Base-by-base conservation (phyloP, 805 yeast genomes). In the Dipodascopsis uninucleata region DNA sequence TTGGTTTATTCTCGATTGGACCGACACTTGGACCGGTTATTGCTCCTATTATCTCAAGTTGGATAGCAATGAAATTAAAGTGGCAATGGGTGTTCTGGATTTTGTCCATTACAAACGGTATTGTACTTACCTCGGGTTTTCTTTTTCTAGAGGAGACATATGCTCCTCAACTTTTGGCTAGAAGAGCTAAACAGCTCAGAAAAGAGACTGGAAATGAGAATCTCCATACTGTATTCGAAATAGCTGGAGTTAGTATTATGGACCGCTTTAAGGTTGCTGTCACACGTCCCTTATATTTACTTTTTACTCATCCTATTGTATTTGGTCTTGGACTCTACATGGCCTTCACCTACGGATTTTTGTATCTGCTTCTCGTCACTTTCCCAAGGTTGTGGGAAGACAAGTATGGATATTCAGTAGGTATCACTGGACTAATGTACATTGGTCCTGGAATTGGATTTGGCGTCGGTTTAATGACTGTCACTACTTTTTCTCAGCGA, bases 361-460 rank as follows among this genome's bases (percentile, higher is more conserved):
- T 67, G 39, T 85, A 85, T 61, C 62, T 85, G 56, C 72, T 83
- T 57, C 67, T 85, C 56, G 79, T 81, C 28, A 90, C 93, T 1
- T 78, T 81, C 53, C 94, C 95, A 35, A 69, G 79, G 52, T 79
- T 85, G 23, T 83, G 85, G 61, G 69, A 64, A 6, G 65, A 59
- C 29, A 81, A 80, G 38, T 86, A 86, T 58, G 72, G 72, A 20
- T 81, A 75, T 73, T 46, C 47, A 21, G 58, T 65, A 43, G 89
- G 90, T 56, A 79, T 77, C 21, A 78, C 77, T 12, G 84, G 83
- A 50, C 58, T 78, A 22, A 95, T 96, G 14, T 88, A 85, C 69
- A 62, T 87, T 44, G 82, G 85, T n/a, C 70, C 87, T 63, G 74
- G 82, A 37, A 59, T 84, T 36, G 96, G 96, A 45, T 71, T 79